phyloP scores from a whole-genome alignment of 2,329 filamentous ascomycete genomes.

The Epicoccum nigrum region DNA sequence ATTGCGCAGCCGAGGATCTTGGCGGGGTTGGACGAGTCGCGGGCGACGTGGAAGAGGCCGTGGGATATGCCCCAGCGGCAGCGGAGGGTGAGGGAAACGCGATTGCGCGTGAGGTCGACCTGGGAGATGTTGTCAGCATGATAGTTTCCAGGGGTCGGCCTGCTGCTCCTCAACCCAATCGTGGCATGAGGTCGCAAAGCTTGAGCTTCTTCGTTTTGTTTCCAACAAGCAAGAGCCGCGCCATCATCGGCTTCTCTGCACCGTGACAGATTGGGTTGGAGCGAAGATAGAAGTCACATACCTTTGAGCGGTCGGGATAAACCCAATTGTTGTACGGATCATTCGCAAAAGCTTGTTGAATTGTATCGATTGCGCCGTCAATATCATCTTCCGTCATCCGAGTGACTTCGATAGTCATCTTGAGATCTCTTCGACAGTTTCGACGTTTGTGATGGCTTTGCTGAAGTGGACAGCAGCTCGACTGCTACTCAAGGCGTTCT shows the following conservation, averaged over 20 bases:
- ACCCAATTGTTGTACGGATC: conserved; percentile 73
- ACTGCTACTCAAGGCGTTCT: no score
- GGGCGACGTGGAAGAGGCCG: conserved; percentile 72
- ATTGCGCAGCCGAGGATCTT: conserved; percentile 73
- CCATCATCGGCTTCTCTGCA: not conserved
- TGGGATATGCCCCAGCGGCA: conserved; percentile 74
- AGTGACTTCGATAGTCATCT: conserved; percentile 60
- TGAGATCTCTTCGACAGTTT: conserved; percentile 3
- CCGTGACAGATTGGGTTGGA: no score
- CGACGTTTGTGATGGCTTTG: not conserved
- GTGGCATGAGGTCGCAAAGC: no score
- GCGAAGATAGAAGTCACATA: conserved; percentile 33
- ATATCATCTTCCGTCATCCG: conserved; percentile 66
- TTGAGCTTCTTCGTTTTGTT: conserved; percentile 1
- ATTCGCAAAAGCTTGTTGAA: conserved; percentile 69
- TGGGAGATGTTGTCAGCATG: conserved; percentile 35
- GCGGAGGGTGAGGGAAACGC: conserved; percentile 66
- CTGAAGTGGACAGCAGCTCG: not conserved
- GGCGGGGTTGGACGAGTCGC: conserved; percentile 57
- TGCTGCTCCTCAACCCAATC: no score
- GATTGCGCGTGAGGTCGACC: conserved; percentile 67
- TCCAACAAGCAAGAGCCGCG: not conserved
- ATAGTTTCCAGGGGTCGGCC: no score
- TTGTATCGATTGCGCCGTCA: conserved; percentile 66
- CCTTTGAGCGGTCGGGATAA: conserved; percentile 63